Percentiles rank a stretch among this genome's conserved stretches.
Evolutionary conservation across 345 rosid species (phyloP).

Genomic region (Viola odorata): DNA sequence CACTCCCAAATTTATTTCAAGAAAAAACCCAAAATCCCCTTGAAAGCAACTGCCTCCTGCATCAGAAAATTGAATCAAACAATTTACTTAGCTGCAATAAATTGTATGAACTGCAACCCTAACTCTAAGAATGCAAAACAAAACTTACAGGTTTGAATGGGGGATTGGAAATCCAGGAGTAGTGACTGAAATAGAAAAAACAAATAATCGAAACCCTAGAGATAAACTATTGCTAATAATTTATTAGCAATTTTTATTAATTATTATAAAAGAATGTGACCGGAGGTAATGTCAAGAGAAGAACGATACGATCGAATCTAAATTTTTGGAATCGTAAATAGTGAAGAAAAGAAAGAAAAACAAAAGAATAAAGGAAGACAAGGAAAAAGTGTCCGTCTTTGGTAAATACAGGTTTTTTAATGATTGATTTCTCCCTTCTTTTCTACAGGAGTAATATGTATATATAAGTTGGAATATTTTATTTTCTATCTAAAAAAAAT

Average conservation of each 20-base stretch:
- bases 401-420: no score
- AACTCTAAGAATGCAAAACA: neutral
- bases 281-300: conserved; percentile 17
- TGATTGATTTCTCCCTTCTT: no score
- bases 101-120: no score
- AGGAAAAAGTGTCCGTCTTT: no score
- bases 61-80: neutral
- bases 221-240: no score
- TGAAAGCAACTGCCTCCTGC: conserved; percentile 4
- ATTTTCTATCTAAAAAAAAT: no score
- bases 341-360: neutral
- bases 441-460: no score
- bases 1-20: neutral
- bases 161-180: neutral
- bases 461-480: no score
- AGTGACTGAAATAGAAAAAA: no score
- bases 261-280: neutral
- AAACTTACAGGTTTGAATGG: neutral
- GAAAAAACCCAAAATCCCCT: neutral
- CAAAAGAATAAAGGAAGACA: no score
- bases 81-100: neutral
- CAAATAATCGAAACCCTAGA: conserved; percentile 12
- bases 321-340: conserved; percentile 9
- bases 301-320: conserved; percentile 23
- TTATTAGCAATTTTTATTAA: neutral